Conservation (phyloP, 2,329 filamentous ascomycete species). For the Ascochyta clinopodiicola region DNA sequence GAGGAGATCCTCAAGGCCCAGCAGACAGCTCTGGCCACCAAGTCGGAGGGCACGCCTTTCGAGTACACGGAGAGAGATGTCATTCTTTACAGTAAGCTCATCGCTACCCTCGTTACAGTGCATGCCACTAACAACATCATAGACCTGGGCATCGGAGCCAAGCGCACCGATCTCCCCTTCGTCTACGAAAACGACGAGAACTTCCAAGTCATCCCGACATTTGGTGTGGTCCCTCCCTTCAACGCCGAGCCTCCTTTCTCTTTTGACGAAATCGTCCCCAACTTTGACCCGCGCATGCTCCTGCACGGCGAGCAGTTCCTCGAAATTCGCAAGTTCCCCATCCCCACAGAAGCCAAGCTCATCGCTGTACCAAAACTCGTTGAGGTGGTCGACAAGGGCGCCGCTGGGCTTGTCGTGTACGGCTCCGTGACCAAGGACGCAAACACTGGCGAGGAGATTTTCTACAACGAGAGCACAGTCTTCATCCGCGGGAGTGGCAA, state of each 20-base stretch:
- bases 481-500: constrained; percentile 92
- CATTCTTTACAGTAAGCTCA: constrained; percentile 77
- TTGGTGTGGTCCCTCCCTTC: constrained; percentile 94
- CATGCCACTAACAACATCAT: constrained; percentile 25
- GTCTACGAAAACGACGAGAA: constrained; percentile 90
- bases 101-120: background rate
- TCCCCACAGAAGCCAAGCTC: constrained; percentile 82
- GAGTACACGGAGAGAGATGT: constrained; percentile 84
- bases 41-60: constrained; percentile 77
- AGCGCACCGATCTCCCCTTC: constrained; percentile 83
- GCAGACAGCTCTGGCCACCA: constrained; percentile 73
- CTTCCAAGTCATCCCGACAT: constrained; percentile 95
- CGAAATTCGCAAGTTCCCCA: constrained; percentile 88
- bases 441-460: constrained; percentile 84
- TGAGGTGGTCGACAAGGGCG: constrained; percentile 96
- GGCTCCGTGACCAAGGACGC: constrained; percentile 85
- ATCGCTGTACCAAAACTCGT: constrained; percentile 80
- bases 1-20: constrained; percentile 77
- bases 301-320: constrained; percentile 99
- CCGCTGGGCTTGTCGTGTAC: constrained; percentile 80
- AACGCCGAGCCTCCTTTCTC: constrained; percentile 80
- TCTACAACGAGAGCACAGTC: constrained; percentile 95
- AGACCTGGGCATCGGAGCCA: constrained; percentile 88
- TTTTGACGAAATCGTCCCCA: constrained; percentile 83
- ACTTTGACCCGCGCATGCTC: constrained; percentile 98